A percentile compares a stretch with the other conserved stretches of the same genome.
Evolutionary conservation across 2,329 filamentous ascomycete genomes (phyloP).

Genomic region (Achaetomium macrosporum): DNA sequence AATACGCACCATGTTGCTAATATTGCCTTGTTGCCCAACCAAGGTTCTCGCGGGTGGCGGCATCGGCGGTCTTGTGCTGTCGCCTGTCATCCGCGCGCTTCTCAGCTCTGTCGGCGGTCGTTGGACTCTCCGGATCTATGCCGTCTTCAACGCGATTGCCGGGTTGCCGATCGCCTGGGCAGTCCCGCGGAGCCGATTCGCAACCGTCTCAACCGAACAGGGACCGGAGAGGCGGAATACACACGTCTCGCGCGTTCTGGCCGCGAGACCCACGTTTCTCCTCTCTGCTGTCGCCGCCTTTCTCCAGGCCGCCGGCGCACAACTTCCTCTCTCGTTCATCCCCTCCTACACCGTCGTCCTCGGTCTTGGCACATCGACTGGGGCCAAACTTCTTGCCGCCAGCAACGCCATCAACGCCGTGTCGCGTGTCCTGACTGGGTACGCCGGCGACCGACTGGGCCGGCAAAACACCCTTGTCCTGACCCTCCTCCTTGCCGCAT

Average conservation of each 20-base stretch:
- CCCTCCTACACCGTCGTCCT: constrained; percentile 41
- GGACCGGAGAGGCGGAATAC: constrained; percentile 26
- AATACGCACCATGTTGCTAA: no score
- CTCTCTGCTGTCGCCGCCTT: constrained; percentile 37
- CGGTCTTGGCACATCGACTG: constrained; percentile 36
- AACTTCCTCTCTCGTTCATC: constrained; percentile 43
- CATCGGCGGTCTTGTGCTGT: constrained; percentile 37
- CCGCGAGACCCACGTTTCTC: constrained; percentile 36
- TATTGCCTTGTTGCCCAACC: neutral
- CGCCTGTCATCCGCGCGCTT: constrained; percentile 35
- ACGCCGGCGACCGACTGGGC: constrained; percentile 40
- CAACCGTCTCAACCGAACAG: constrained; percentile 21
- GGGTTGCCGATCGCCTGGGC: constrained; percentile 37
- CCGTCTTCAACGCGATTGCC: constrained; percentile 33
- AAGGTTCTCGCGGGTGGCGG: constrained; percentile 38
- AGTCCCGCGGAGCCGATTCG: constrained; percentile 35
- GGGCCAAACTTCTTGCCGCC: constrained; percentile 39
- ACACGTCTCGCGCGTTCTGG: constrained; percentile 34
- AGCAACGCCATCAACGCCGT: constrained; percentile 42
- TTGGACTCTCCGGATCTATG: constrained; percentile 39
- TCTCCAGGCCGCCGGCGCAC: constrained; percentile 40
- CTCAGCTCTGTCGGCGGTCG: constrained; percentile 38
- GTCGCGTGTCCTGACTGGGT: constrained; percentile 39
- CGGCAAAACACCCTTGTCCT: constrained; percentile 43
- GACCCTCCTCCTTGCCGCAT: constrained; percentile 33